Conservation (phyloP, 2,329 filamentous ascomycete genomes). For the Ophiocordyceps australis region DNA sequence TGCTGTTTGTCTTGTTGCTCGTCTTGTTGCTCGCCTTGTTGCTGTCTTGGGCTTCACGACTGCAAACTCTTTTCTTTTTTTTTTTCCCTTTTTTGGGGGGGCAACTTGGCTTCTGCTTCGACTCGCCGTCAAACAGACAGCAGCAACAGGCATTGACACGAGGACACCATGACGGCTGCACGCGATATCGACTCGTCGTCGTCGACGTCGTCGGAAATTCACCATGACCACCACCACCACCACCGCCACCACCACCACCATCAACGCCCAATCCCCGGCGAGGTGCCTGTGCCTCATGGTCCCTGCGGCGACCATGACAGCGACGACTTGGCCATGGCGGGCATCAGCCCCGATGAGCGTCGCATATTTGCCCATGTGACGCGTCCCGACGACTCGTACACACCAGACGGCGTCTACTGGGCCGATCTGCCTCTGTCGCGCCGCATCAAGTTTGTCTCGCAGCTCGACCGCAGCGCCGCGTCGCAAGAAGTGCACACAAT, state of each 20-base stretch:
- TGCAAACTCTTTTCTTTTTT: too few relatives aligned
- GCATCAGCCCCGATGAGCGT: conserved; percentile 29
- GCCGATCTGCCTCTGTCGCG: conserved; percentile 60
- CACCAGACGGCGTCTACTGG: conserved; percentile 74
- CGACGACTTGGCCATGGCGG: conserved; percentile 22
- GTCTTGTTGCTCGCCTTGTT: too few relatives aligned
- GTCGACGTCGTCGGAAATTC: background rate
- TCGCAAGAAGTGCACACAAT: conserved; percentile 47
- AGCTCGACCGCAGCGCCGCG: conserved; percentile 54
- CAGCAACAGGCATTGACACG: too few relatives aligned
- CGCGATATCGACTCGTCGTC: background rate
- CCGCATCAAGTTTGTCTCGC: conserved; percentile 57
- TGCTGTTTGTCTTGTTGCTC: too few relatives aligned
- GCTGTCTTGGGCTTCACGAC: too few relatives aligned
- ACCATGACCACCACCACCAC: conserved; percentile 1
- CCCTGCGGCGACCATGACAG: conserved; percentile 26
- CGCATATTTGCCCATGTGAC: conserved; percentile 62
- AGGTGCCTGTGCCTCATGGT: conserved; percentile 36
- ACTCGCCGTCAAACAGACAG: too few relatives aligned
- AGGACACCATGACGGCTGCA: too few relatives aligned
- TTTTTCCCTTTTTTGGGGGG: too few relatives aligned
- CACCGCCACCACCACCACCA: conserved; percentile 9
- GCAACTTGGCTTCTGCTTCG: too few relatives aligned
- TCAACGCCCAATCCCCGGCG: conserved; percentile 22
- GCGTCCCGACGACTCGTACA: conserved; percentile 78